A percentile compares a stretch with the other conserved stretches of the same genome.
These are phyloP conservation scores for Nemania serpens DNA, from an alignment of 2,329 filamentous ascomycete species.

Conservation along the genomic window DNA sequence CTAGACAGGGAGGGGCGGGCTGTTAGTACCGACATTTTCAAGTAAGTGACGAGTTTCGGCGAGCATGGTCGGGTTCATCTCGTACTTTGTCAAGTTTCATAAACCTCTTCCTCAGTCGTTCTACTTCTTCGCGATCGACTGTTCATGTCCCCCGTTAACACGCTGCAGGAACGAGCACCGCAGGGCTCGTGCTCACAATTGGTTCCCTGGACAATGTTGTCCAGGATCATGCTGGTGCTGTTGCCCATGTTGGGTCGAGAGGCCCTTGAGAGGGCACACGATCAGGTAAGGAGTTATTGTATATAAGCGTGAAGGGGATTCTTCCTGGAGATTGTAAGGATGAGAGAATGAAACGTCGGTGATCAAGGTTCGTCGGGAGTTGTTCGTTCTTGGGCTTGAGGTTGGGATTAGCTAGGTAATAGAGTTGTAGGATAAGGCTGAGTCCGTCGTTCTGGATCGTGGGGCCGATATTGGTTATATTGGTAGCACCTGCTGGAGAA, in stretches of 20 bases:
- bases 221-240: conserved; percentile 75
- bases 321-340: too few relatives aligned
- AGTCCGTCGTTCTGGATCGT: too few relatives aligned
- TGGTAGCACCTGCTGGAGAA: too few relatives aligned
- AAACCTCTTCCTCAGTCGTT: conserved; percentile 92
- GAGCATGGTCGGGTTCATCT: conserved; percentile 5
- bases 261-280: conserved; percentile 30
- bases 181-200: conserved; percentile 71
- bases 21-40: conserved; percentile 16
- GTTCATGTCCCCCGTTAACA: conserved; percentile 23
- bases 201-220: conserved; percentile 93
- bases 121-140: conserved; percentile 98
- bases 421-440: too few relatives aligned
- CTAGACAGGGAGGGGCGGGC: conserved; percentile 50
- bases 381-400: too few relatives aligned
- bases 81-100: conserved; percentile 98
- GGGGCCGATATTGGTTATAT: too few relatives aligned
- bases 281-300: conserved; percentile 3
- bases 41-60: neutral
- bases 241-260: conserved; percentile 62
- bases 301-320: neutral
- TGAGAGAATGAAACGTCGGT: too few relatives aligned
- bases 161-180: too few relatives aligned
- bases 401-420: too few relatives aligned
- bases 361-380: too few relatives aligned